A percentile compares a stretch with the other conserved stretches of the same genome.
Conservation (phyloP, 805 yeast species). For the Ogataea pini region DNA sequence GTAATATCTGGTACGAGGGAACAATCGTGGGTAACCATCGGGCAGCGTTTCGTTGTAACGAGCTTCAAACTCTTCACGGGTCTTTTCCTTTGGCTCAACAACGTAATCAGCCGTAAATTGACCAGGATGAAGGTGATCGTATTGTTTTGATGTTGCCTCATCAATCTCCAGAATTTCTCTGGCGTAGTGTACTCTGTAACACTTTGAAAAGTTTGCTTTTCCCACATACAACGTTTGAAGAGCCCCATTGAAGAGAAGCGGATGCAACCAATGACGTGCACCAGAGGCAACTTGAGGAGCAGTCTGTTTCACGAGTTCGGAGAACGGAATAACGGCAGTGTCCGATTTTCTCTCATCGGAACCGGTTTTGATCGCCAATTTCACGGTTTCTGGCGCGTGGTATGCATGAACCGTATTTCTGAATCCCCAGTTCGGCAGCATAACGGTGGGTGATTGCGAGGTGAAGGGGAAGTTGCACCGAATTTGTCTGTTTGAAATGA, state of each 20-base stretch:
- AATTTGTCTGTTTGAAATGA: too few species aligned
- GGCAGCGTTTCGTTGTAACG: slow-evolving; percentile 43
- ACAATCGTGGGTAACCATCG: slow-evolving; percentile 59
- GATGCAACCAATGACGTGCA: slow-evolving; percentile 44
- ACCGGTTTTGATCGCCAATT: slow-evolving; percentile 26
- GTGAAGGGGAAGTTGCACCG: too few species aligned
- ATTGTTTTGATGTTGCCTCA: slow-evolving; percentile 18
- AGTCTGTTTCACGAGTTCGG: slow-evolving; percentile 37
- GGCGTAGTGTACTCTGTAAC: slow-evolving; percentile 47
- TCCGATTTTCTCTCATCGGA: neutral
- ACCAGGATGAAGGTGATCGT: slow-evolving; percentile 31
- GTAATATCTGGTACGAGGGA: slow-evolving; percentile 67
- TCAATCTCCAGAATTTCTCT: slow-evolving; percentile 42
- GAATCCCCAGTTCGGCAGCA: slow-evolving; percentile 35
- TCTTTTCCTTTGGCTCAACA: slow-evolving; percentile 32
- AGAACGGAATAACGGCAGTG: slow-evolving; percentile 29
- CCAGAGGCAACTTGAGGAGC: slow-evolving; percentile 45
- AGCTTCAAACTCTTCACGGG: slow-evolving; percentile 31
- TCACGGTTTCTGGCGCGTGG: slow-evolving; percentile 26
- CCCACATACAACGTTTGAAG: slow-evolving; percentile 52
- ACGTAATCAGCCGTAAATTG: slow-evolving; percentile 53
- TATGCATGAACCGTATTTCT: slow-evolving; percentile 32
- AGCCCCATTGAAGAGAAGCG: slow-evolving; percentile 49
- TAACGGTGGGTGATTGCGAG: neutral
- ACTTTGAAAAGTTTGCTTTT: slow-evolving; percentile 42